Evolutionary conservation across 352 stramenopile species (phyloP), one percentile per base, ranked within the genome.

Genomic region (Phytophthora capsici): DNA sequence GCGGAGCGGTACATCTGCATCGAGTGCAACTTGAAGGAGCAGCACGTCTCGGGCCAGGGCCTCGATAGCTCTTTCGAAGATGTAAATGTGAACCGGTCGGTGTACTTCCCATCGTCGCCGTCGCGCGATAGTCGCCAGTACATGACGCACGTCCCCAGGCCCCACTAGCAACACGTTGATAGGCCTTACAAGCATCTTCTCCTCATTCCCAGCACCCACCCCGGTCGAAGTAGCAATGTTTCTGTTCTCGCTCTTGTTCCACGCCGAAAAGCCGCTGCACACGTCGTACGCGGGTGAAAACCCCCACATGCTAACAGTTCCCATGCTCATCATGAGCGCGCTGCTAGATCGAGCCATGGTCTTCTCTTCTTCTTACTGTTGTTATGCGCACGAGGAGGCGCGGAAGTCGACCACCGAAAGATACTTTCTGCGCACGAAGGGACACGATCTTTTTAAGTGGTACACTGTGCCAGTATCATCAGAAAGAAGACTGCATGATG

Each of bases 31-130:
- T 60, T 91, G 75, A 13, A 98, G 57, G 53, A 98, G 63, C 34
- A 98, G 62, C 37, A 98, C 73, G 63, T 98, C 82, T 4, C 94
- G 79, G 16, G 94, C 88, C 3, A 98, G 72, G 53, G 84, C 69
- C 75, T 99, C 95, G 36, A 90, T 76, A 13, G 82, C 71, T 34
- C 80, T 86, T 38, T 98, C 95, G 26, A 86, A 87, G 16, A 98
- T 51, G 70, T 98, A 98, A 36, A 99, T 89, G 45, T 98, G 76
- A 38, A 92, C 43, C 3, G 80, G 79, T 23, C 83, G 67, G 49
- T 52, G 67, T 34, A 47, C 37, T 12, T 66, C 62, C 63, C 51
- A 80, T 68, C 71, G 86, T 17, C 59, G 73, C 5, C 80, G 80
- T 52, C 63, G 69, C 26, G 82, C 70, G 44, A 93, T 78, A 3